phyloP scores from a whole-genome alignment of 129 eudicot genomes.

The Deinandra increscens region DNA sequence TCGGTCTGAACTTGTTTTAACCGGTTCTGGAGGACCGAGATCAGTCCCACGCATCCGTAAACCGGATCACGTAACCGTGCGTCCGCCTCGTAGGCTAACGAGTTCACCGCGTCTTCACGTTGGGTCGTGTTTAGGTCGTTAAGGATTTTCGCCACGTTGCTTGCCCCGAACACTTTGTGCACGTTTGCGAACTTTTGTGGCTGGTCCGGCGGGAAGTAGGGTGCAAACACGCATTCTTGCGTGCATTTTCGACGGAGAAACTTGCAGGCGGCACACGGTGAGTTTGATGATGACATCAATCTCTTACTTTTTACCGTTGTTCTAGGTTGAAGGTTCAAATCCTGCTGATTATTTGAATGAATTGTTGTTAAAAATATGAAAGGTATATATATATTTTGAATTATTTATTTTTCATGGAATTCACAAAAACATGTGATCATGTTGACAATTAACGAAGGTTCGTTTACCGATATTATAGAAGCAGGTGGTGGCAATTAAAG shows the following conservation, averaged over 20 bases:
- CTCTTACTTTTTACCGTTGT: no score
- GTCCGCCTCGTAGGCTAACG: slow-evolving; percentile 65
- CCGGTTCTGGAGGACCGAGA: slow-evolving; percentile 60
- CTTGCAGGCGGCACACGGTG: slow-evolving; percentile 95
- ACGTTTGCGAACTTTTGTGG: slow-evolving; percentile 59
- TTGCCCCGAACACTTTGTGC: slow-evolving; percentile 68
- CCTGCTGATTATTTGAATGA: no score
- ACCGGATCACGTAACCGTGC: slow-evolving; percentile 61
- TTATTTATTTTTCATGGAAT: neutral
- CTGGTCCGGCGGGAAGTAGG: slow-evolving; percentile 80
- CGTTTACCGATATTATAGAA: slow-evolving; percentile 39
- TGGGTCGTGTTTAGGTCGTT: slow-evolving; percentile 55
- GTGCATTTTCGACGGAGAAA: slow-evolving; percentile 76
- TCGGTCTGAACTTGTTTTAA: slow-evolving; percentile 66
- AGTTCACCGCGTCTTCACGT: slow-evolving; percentile 65
- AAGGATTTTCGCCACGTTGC: slow-evolving; percentile 60
- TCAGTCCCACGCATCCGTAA: slow-evolving; percentile 69
- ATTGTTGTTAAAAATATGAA: no score
- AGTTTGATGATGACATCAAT: slow-evolving; percentile 51
- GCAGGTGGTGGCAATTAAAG: slow-evolving; percentile 43
- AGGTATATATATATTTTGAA: no score
- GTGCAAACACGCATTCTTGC: slow-evolving; percentile 80
- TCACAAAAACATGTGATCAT: slow-evolving; percentile 16
- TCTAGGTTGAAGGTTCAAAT: no score
- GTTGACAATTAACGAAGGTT: slow-evolving; percentile 41